Percentiles rank a stretch among this genome's conserved stretches.
These are phyloP conservation scores for Pisolithus microcarpus DNA, from an alignment of 768 basidiomycete genomes.

Conservation along the genomic window DNA sequence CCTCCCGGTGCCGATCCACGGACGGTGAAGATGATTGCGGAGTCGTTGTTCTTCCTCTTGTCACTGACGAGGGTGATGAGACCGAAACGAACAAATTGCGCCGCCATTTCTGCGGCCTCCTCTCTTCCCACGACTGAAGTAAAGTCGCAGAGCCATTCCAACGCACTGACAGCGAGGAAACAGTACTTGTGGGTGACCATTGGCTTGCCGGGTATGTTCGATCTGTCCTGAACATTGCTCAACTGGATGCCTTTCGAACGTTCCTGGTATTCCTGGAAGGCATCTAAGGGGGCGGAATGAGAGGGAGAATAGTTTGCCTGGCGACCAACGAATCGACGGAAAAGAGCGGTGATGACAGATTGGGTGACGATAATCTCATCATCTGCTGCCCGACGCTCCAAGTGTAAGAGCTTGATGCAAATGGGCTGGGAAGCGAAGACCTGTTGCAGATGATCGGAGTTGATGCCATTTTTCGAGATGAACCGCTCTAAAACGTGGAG, in stretches of 20 bases:
- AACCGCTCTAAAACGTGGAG: slow-evolving; percentile 99
- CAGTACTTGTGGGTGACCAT: slow-evolving; percentile 54
- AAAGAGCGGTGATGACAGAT: slow-evolving; percentile 88
- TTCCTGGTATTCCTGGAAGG: slow-evolving; percentile 71
- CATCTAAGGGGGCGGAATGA: slow-evolving; percentile 44
- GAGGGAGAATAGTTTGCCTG: slow-evolving; percentile 67
- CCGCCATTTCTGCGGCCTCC: slow-evolving; percentile 96
- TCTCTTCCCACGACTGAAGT: slow-evolving; percentile 93
- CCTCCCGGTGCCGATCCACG: slow-evolving; percentile 72
- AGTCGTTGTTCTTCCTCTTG: slow-evolving; percentile 86
- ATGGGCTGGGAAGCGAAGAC: slow-evolving; percentile 92
- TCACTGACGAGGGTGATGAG: slow-evolving; percentile 85
- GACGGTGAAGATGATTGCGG: slow-evolving; percentile 89
- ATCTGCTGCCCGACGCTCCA: slow-evolving; percentile 85
- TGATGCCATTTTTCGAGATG: slow-evolving; percentile 98
- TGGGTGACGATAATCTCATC: slow-evolving; percentile 98
- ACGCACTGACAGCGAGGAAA: slow-evolving; percentile 78
- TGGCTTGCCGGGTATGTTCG: slow-evolving; percentile 40
- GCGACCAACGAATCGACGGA: slow-evolving; percentile 90
- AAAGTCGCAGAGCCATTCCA: slow-evolving; percentile 98
- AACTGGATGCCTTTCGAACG: slow-evolving; percentile 68
- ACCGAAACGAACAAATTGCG: slow-evolving; percentile 94
- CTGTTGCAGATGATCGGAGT: slow-evolving; percentile 81
- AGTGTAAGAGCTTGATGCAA: slow-evolving; percentile 94
- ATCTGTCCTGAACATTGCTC: slow-evolving; percentile 63